These are phyloP conservation scores for Kregervanrija delftensis DNA, from an alignment of 805 yeast genomes.

Conservation along the genomic window DNA sequence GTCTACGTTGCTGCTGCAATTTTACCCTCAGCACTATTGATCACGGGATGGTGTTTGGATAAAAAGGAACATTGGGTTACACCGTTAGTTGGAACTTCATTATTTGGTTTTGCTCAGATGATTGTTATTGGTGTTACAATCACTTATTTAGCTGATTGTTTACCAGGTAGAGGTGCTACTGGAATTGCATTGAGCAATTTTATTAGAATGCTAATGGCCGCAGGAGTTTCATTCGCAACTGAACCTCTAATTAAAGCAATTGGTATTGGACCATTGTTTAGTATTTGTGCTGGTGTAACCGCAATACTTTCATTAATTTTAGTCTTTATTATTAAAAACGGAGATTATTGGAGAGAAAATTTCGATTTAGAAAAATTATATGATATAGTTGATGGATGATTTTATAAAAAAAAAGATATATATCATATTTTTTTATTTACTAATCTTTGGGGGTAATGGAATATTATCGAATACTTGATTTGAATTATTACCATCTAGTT, in stretches of 20 bases:
- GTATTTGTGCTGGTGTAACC: conserved; percentile 58
- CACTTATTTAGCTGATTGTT: conserved; percentile 74
- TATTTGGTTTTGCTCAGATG: conserved; percentile 81
- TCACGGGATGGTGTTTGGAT: conserved; percentile 79
- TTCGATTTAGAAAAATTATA: conserved; percentile 54
- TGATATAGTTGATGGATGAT: conserved; percentile 34
- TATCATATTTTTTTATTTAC: background rate
- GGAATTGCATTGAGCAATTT: conserved; percentile 82
- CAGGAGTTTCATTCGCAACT: conserved; percentile 66
- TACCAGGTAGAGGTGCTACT: conserved; percentile 85
- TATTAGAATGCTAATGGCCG: conserved; percentile 66
- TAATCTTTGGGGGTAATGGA: conserved; percentile 5
- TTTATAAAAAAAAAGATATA: background rate
- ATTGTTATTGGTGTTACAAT: conserved; percentile 74
- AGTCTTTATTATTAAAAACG: conserved; percentile 42
- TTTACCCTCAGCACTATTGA: conserved; percentile 58
- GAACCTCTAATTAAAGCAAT: conserved; percentile 64
- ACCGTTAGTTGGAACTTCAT: conserved; percentile 74
- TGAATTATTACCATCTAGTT: conserved; percentile 25
- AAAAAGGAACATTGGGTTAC: conserved; percentile 64
- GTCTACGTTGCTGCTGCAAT: conserved; percentile 56
- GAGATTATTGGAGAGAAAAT: conserved; percentile 57
- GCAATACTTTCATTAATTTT: conserved; percentile 36
- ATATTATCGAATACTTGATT: background rate
- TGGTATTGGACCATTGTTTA: conserved; percentile 64